Evolutionary conservation across 78 protist species (phyloP), one percentile per base, ranked within the genome.

Genomic region (Guillardia theta): DNA sequence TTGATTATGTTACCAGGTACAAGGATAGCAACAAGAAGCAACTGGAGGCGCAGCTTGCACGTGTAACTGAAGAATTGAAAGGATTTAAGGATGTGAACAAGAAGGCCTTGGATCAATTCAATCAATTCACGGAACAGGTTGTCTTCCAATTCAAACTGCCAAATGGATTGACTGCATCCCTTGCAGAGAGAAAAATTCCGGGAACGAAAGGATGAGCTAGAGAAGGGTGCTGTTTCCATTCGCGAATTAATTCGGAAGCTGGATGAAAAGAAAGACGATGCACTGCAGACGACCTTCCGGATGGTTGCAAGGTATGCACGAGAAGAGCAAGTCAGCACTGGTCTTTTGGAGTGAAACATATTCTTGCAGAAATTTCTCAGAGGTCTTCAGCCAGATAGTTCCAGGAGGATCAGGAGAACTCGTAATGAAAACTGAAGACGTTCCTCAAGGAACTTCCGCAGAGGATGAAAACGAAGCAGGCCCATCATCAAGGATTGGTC

Each of bases 81-180:
- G 30, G 95, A 77, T 96, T 92, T 93, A 46, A 92, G 48, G 97
- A 97, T 62, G 98, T 99, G 36, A 99, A 99, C 98, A 97, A 98
- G 94, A 98, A 98, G 96, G 99, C 99, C 33, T 33, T 97, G 43
- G 99, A 99, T 19, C 99, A 98, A 93, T 98, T 96, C 93, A 44
- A 45, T n/a, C 47, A 41, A 36, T 95, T 98, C 39, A 12, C 80
- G 8, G 97, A 97, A 47, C 88, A 97, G 94, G 46, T 45, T 12
- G 30, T 0, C 8, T 43, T 9, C 33, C 0, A 8, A 4, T 33
- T 45, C 33, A 8, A 8, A 58, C 27, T 50, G 15, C 15, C 58
- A 15, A 24, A 30, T 1, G 70, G 39, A 58, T 30, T 58, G 70
- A 58, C 2, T 58, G 2, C 1, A 6, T 1, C 6, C 41, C 1